Evolutionary conservation across 371 early-diverging fungal species (phyloP).

Genomic region (Mortierella sp.): DNA sequence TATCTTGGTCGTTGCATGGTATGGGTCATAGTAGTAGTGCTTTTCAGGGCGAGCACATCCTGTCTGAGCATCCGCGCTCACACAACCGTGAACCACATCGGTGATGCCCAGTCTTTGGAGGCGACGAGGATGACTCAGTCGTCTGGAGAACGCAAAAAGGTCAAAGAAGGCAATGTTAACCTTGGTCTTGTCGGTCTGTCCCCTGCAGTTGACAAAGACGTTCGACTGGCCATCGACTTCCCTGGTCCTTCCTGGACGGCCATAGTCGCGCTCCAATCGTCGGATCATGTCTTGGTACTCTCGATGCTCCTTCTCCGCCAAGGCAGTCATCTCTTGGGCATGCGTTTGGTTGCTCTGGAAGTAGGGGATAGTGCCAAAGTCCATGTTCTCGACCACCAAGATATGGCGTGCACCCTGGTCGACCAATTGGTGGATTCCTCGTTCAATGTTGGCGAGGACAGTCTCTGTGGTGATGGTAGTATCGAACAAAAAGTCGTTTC

Average conservation of each 20-base stretch:
- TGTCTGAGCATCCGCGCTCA: constrained; percentile 4
- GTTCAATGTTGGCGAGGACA: constrained; percentile 29
- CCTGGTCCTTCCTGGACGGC: neutral
- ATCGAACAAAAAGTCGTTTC: constrained; percentile 48
- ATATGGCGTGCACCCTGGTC: constrained; percentile 30
- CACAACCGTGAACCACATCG: constrained; percentile 32
- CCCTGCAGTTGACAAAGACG: constrained; percentile 12
- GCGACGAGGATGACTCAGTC: constrained; percentile 7
- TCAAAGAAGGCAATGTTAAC: constrained; percentile 45
- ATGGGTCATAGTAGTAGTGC: constrained; percentile 35
- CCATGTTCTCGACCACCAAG: constrained; percentile 34
- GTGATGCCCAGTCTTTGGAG: constrained; percentile 30
- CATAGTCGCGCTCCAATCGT: constrained; percentile 19
- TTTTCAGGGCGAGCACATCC: constrained; percentile 17
- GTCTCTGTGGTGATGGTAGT: constrained; percentile 1
- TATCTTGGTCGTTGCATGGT: constrained; percentile 33
- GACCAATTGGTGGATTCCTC: constrained; percentile 34
- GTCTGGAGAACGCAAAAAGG: constrained; percentile 6
- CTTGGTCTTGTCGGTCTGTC: neutral
- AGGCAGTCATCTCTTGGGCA: constrained; percentile 10
- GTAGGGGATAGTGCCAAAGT: constrained; percentile 28
- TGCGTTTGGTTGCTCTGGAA: constrained; percentile 21
- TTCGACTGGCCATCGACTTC: neutral
- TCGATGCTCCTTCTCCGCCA: constrained; percentile 17
- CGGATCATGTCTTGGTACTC: constrained; percentile 24